These are phyloP conservation scores for Craterostigma plantagineum DNA, from an alignment of 257 asterid species.

Conservation along the genomic window DNA sequence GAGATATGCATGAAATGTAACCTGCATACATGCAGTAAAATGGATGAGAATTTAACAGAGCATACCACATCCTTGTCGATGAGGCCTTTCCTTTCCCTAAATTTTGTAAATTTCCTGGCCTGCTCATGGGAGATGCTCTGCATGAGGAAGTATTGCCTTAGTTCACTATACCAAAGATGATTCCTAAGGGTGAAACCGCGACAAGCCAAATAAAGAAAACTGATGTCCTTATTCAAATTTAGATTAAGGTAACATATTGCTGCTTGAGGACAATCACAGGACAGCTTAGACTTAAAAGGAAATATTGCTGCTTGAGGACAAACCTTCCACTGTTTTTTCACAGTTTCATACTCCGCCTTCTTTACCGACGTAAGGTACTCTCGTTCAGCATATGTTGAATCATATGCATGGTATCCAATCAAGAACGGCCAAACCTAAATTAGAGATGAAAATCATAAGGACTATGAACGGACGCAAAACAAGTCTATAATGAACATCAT, in stretches of 20 bases:
- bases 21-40: too few species aligned
- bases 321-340: conserved; percentile 95
- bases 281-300: too few species aligned
- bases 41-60: conserved; percentile 7
- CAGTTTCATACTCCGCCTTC: conserved; percentile 69
- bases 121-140: conserved; percentile 80
- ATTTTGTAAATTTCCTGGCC: conserved; percentile 80
- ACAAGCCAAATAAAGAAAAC: too few species aligned
- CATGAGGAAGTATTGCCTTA: conserved; percentile 10
- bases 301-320: conserved; percentile 10
- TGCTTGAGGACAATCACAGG: too few species aligned
- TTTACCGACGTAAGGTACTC: conserved; percentile 51
- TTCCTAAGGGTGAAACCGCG: too few species aligned
- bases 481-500: conserved; percentile 7
- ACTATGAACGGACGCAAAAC: not conserved
- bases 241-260: too few species aligned
- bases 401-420: conserved; percentile 60
- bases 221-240: too few species aligned
- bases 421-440: conserved; percentile 70
- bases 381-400: conserved; percentile 88
- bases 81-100: conserved; percentile 94
- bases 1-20: too few species aligned
- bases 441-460: conserved; percentile 2
- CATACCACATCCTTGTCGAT: conserved; percentile 97
- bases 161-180: too few species aligned